Conservation (phyloP, 1,139 yeast species). For the Taiozyma sp. region DNA sequence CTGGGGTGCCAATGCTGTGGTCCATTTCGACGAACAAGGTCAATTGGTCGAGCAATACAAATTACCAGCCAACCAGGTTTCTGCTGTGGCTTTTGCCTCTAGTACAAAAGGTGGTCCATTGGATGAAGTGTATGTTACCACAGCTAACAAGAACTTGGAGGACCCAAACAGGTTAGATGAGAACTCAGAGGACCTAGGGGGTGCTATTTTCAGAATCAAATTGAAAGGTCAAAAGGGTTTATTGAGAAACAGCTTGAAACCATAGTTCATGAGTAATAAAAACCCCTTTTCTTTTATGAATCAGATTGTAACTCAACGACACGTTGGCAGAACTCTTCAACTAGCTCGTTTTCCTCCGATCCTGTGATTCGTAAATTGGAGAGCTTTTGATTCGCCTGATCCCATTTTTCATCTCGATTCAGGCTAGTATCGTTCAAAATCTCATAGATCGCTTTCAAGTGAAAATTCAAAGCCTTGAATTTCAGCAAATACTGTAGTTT, state of each 20-base stretch:
- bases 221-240: slow-evolving; percentile 24
- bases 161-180: slow-evolving; percentile 31
- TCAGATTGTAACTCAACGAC: slow-evolving; percentile 6
- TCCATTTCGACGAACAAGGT: slow-evolving; percentile 49
- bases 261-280: slow-evolving; percentile 1
- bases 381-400: slow-evolving; percentile 46
- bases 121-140: slow-evolving; percentile 63
- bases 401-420: slow-evolving; percentile 39
- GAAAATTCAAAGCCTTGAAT: slow-evolving; percentile 43
- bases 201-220: slow-evolving; percentile 40
- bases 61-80: slow-evolving; percentile 54
- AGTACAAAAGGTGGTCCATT: slow-evolving; percentile 41
- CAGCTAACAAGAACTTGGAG: slow-evolving; percentile 51
- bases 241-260: slow-evolving; percentile 16
- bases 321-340: slow-evolving; percentile 45
- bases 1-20: slow-evolving; percentile 56
- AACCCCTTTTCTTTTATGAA: not conserved
- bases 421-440: slow-evolving; percentile 36
- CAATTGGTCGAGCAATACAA: slow-evolving; percentile 44
- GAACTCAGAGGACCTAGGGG: slow-evolving; percentile 54
- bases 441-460: slow-evolving; percentile 36
- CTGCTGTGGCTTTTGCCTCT: slow-evolving; percentile 61
- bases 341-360: slow-evolving; percentile 44
- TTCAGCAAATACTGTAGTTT: slow-evolving; percentile 35
- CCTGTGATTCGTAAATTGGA: slow-evolving; percentile 48